Evolutionary conservation across 805 yeast genomes (phyloP), one percentile per base, ranked within the genome.

Genomic region (Henningerozyma blattae): DNA sequence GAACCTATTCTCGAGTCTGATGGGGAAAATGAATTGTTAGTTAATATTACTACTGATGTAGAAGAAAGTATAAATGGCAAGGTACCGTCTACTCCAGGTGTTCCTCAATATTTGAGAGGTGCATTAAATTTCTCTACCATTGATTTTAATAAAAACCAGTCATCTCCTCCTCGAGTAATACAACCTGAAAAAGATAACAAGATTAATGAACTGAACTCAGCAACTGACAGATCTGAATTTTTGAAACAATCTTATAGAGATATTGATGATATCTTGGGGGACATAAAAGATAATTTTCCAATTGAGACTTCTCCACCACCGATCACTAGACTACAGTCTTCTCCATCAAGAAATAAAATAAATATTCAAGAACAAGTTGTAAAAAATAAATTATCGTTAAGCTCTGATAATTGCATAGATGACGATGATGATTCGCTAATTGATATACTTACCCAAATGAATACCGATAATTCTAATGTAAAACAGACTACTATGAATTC

Each of bases 71-170:
- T 47, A 19, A 45, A 41, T 18, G 48, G 47, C 20, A 45, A 45
- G 18, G 49, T 52, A 7, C 47, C 56, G 8, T 55, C 60, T 1
- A 54, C 59, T 3, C 58, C 60, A 9, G 35, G 47, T 20, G 43
- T 52, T 10, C 48, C 53, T 4, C 43, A 39, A 10, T 44, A 43
- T 27, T 45, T 48, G 33, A 50, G 45, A 31, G 42, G 45, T 22
- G 43, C 54, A 2, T 34, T 56, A 4, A 47, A 42, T 31, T 48
- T 54, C 22, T 37, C 42, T 3, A 47, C 52, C 31, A 47, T 50
- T 4, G 40, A 42, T 24, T 44, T 38, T 12, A 33, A 32, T 3
- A 37, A 40, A 15, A 34, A 38, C 19, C 31, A 26, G 8, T 4
- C n/a, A 10, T 14, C 12, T 20, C 31, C 25, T 5, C 27, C 9